Conservation (phyloP, 495 filamentous ascomycete genomes). For the Acidomyces sp. region DNA sequence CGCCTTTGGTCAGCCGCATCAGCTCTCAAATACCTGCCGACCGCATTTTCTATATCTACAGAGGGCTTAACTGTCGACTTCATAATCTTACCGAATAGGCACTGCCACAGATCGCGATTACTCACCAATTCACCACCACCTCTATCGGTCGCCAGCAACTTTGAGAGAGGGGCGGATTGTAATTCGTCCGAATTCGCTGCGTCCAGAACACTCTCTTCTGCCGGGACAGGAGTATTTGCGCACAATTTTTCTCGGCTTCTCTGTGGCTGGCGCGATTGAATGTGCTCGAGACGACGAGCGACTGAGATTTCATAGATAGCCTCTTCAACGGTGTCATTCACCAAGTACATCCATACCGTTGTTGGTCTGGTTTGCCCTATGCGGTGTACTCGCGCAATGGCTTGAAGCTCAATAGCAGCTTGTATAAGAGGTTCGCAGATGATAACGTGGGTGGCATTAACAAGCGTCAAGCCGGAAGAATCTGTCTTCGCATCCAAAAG, state of each 20-base stretch:
- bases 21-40: conserved; percentile 23
- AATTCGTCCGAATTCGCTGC: conserved; percentile 73
- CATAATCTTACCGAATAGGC: conserved; percentile 47
- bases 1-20: conserved; percentile 23
- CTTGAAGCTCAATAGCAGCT: conserved; percentile 83
- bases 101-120: conserved; percentile 75
- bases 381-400: conserved; percentile 83
- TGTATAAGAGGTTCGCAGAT: conserved; percentile 89
- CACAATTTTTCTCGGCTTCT: conserved; percentile 18
- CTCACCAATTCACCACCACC: conserved; percentile 70
- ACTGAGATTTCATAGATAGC: conserved; percentile 80
- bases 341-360: conserved; percentile 89
- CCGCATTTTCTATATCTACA: conserved; percentile 18
- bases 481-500: conserved; percentile 79
- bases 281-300: conserved; percentile 59
- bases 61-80: conserved; percentile 11
- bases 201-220: conserved; percentile 47
- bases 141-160: conserved; percentile 54
- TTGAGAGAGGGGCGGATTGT: conserved; percentile 50
- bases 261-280: conserved; percentile 35
- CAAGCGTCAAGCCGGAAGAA: conserved; percentile 74
- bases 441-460: conserved; percentile 89
- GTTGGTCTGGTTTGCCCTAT: conserved; percentile 82
- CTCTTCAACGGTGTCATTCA: conserved; percentile 78
- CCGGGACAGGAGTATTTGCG: conserved; percentile 21